These are phyloP conservation scores for Gracilaria gracilis DNA, from an alignment of 23 red algal species.

Conservation along the genomic window DNA sequence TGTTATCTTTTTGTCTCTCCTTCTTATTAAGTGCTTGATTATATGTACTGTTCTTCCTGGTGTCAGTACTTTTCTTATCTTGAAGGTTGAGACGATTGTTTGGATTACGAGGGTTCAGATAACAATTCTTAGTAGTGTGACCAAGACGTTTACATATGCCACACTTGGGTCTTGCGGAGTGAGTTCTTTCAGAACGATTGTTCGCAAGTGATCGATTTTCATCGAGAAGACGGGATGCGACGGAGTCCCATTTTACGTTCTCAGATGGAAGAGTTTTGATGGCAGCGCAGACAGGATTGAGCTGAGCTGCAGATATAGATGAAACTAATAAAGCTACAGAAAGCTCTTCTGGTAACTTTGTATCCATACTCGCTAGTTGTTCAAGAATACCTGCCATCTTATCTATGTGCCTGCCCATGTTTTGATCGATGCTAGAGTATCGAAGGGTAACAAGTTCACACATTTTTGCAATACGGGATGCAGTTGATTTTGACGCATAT, in stretches of 20 bases:
- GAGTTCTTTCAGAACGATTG: not conserved
- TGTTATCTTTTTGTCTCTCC: not conserved
- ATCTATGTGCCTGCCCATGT: constrained; percentile 32
- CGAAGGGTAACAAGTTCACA: not conserved
- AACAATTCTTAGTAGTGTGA: not conserved
- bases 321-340: constrained; percentile 41
- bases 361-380: constrained; percentile 14
- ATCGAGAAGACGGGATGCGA: constrained; percentile 7
- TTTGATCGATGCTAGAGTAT: not conserved
- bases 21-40: not conserved
- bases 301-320: not conserved
- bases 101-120: constrained; percentile 3
- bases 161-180: constrained; percentile 11
- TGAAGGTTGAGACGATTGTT: constrained; percentile 8
- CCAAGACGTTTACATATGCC: constrained; percentile 1
- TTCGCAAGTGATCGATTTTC: not conserved
- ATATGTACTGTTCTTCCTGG: not conserved
- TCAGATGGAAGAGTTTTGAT: constrained; percentile 39
- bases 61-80: too few relatives aligned
- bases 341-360: constrained; percentile 25
- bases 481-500: constrained; percentile 10
- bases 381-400: constrained; percentile 21
- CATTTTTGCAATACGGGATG: constrained; percentile 24
- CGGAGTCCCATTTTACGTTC: not conserved
- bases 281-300: constrained; percentile 9